A percentile compares a stretch with the other conserved stretches of the same genome.
These are phyloP conservation scores for Penicillium olsonii DNA, from an alignment of 2,329 filamentous ascomycete genomes.

Conservation along the genomic window DNA sequence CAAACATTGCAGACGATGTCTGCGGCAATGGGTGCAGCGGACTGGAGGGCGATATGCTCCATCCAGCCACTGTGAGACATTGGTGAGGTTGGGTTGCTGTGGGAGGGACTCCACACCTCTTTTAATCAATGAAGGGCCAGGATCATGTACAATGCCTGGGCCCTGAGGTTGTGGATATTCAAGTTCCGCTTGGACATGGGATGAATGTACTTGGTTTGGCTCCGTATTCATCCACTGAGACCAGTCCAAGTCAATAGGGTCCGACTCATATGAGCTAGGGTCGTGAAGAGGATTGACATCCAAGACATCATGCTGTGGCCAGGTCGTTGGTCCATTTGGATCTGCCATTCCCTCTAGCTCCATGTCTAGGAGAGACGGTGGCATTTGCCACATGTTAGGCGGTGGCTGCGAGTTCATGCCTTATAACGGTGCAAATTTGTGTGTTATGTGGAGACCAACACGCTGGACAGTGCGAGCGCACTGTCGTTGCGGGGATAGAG, in stretches of 20 bases:
- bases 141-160: background rate
- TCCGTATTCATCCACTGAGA: slow-evolving; percentile 9
- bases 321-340: slow-evolving; percentile 1
- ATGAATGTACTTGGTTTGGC: background rate
- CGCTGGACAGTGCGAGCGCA: background rate
- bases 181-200: background rate
- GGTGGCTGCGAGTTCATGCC: slow-evolving; percentile 12
- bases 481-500: background rate
- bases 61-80: slow-evolving; percentile 39
- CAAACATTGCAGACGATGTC: slow-evolving; percentile 50
- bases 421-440: background rate
- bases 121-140: background rate
- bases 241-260: slow-evolving; percentile 10
- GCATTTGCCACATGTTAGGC: slow-evolving; percentile 5
- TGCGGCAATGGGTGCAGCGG: slow-evolving; percentile 50
- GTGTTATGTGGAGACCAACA: background rate
- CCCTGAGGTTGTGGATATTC: background rate
- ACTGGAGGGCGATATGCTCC: slow-evolving; percentile 46
- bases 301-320: slow-evolving; percentile 4
- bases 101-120: background rate
- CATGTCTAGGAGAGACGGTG: slow-evolving; percentile 11
- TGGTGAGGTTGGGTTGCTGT: slow-evolving; percentile 9
- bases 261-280: slow-evolving; percentile 16
- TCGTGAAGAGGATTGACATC: slow-evolving; percentile 10
- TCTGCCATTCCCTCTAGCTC: slow-evolving; percentile 11